These are phyloP conservation scores for Xylaria acuta DNA, from an alignment of 495 filamentous ascomycete species.

Conservation along the genomic window DNA sequence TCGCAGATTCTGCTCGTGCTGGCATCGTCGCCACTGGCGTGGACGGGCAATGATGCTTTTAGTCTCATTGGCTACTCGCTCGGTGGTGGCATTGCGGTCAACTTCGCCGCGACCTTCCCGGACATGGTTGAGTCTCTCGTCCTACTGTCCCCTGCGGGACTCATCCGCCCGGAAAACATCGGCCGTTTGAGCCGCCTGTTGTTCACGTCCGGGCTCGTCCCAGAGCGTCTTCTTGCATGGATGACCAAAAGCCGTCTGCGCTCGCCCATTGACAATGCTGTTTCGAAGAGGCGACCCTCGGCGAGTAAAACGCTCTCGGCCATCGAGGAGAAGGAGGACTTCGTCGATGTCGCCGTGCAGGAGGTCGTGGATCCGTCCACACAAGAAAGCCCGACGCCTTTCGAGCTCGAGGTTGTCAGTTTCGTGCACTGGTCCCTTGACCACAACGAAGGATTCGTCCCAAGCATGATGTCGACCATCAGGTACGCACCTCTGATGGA, in stretches of 20 bases:
- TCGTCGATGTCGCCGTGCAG: constrained; percentile 37
- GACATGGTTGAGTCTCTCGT: constrained; percentile 71
- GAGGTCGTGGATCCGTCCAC: constrained; percentile 32
- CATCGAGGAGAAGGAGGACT: constrained; percentile 35
- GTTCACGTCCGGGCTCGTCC: constrained; percentile 51
- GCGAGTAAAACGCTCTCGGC: constrained; percentile 6
- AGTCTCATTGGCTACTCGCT: constrained; percentile 82
- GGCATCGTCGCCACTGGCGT: constrained; percentile 64
- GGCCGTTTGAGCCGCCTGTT: constrained; percentile 48
- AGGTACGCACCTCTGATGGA: constrained; percentile 61
- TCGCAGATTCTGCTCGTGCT: constrained; percentile 76
- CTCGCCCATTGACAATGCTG: constrained; percentile 47
- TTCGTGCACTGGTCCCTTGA: constrained; percentile 64
- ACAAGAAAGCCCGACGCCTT: constrained; percentile 33
- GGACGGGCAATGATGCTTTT: constrained; percentile 60
- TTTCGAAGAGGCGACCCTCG: constrained; percentile 35
- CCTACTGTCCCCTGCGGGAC: constrained; percentile 75
- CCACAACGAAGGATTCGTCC: constrained; percentile 61
- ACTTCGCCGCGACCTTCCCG: constrained; percentile 75
- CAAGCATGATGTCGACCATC: constrained; percentile 62
- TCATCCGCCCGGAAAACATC: constrained; percentile 51
- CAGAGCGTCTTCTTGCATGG: constrained; percentile 44
- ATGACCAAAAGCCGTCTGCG: constrained; percentile 47
- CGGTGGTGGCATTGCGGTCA: constrained; percentile 75
- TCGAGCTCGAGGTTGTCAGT: constrained; percentile 50